Base-by-base conservation (phyloP, 176 grass and related monocot genomes). In the Thalia dealbata region DNA sequence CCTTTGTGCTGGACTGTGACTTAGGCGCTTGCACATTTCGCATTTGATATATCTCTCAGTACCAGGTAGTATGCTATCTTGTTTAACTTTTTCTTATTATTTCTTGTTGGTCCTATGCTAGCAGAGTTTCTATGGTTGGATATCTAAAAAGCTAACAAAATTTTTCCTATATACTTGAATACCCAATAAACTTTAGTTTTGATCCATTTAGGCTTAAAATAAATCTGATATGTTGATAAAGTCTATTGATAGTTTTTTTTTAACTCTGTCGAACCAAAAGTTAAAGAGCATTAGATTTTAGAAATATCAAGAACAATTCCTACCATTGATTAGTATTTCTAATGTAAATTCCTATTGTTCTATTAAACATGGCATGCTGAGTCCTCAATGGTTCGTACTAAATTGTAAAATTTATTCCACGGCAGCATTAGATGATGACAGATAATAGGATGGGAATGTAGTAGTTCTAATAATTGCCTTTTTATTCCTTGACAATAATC, bases 401-500 rank as follows among this genome's bases (percentile, higher is more conserved):
- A 48, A 13, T 48, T 13, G 45, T 48, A 8, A 8, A 48, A 61
- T 24, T 61, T 61, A 61, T 23, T 61, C 25, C 18, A 59, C 16
- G 8, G n/a, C 55, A n/a, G 55, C 21, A 7, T 61, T 22, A 24
- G 21, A 7, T 23, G 23, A 61, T 23, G 21, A 24, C 10, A 61
- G n/a, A n/a, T 3, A 9, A 61, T 24, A 61, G 56, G 56, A 61
- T 18, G n/a, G 7, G n/a, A n/a, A n/a, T n/a, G n/a, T n/a, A n/a
- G n/a, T 46, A 29, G 5, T 26, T 24, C 26, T 43, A 43, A 43
- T 60, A 23, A 42, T 27, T 58, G 27, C 4, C 64, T 50, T 10
- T 27, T 0, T 75, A n/a, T 50, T 58, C 51, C 15, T 60, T 71
- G 78, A 82, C 12, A 86, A 86, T 0, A 62, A 61, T 21, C 64